Conservation (phyloP, 2,329 filamentous ascomycete species). For the Paecilomyces dactylethromorphus region DNA sequence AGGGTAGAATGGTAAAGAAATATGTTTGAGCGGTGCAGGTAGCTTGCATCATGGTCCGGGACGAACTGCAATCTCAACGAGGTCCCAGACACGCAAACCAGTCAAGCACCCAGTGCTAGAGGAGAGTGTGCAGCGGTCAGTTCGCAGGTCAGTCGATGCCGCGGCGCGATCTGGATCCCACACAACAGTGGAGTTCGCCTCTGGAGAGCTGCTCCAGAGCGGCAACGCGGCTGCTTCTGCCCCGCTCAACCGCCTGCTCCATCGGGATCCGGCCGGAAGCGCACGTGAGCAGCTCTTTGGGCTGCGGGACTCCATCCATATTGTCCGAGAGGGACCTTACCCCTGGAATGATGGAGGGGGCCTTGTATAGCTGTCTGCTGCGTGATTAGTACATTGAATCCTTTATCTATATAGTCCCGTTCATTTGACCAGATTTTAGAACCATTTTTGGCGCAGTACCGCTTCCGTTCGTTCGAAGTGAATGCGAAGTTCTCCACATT, state of each 20-base stretch:
- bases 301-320: neutral
- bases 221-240: neutral
- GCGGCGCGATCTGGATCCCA: neutral
- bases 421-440: neutral
- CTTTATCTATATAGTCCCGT: neutral
- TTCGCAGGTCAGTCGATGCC: neutral
- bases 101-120: neutral
- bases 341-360: neutral
- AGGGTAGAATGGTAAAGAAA: constrained; percentile 9
- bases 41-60: constrained; percentile 21
- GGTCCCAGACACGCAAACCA: neutral
- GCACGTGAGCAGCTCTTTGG: neutral
- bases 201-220: neutral
- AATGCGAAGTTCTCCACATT: neutral
- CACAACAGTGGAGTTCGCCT: neutral
- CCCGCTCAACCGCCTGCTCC: neutral
- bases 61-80: neutral
- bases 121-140: neutral
- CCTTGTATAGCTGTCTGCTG: neutral
- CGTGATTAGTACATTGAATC: neutral
- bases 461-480: neutral
- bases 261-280: neutral
- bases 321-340: neutral
- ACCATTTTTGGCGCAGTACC: neutral
- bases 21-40: constrained; percentile 16